Conservation (phyloP, 805 yeast species). For the Hanseniaspora occidentalis region DNA sequence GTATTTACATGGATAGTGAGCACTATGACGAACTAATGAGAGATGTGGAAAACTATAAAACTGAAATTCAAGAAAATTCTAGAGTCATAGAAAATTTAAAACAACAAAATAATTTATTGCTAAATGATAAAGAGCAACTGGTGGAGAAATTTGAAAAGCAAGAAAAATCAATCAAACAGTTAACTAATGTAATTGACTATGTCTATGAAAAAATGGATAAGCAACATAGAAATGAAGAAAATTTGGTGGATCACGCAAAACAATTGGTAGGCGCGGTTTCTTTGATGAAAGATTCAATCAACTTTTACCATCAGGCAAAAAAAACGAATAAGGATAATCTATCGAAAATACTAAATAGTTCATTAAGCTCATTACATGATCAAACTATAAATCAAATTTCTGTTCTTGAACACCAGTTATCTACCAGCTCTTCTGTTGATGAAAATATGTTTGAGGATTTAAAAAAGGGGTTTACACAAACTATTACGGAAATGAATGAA, state of each 20-base stretch:
- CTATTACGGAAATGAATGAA: neutral
- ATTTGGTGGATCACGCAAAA: constrained; percentile 13
- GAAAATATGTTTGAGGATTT: neutral
- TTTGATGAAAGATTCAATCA: constrained; percentile 13
- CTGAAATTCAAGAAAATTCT: constrained; percentile 36
- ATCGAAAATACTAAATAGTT: constrained; percentile 10
- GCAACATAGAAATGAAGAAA: constrained; percentile 18
- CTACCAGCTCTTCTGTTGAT: neutral
- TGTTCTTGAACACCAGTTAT: neutral
- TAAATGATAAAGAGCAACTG: constrained; percentile 19
- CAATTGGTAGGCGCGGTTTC: constrained; percentile 12
- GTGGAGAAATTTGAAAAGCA: constrained; percentile 19
- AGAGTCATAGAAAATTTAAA: constrained; percentile 29
- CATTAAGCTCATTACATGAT: neutral
- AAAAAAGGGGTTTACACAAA: neutral
- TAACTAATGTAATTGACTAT: constrained; percentile 15
- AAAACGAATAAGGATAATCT: constrained; percentile 16
- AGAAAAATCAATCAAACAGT: constrained; percentile 14
- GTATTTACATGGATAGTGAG: constrained; percentile 48
- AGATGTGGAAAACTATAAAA: constrained; percentile 36
- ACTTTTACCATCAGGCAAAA: constrained; percentile 14
- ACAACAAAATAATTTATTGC: constrained; percentile 24
- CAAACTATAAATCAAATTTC: neutral
- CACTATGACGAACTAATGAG: constrained; percentile 42
- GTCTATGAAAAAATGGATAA: constrained; percentile 18